phyloP scores from a whole-genome alignment of 331 rosid species.

The Phaseolus coccineus region DNA sequence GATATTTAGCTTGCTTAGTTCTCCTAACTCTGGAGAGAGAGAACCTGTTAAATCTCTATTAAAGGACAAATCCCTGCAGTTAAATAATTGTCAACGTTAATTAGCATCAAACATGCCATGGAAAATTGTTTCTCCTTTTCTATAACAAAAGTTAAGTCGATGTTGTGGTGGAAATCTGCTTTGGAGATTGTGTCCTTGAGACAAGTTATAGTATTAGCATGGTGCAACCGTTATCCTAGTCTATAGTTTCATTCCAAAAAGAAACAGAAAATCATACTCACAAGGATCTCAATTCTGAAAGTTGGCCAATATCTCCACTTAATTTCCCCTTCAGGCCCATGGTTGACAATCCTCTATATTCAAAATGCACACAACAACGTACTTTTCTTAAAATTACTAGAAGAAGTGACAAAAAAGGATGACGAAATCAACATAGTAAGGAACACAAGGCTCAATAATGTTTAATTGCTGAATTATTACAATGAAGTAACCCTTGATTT shows the following conservation, averaged over 20 bases:
- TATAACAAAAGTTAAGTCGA: background rate
- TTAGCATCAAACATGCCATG: constrained; percentile 26
- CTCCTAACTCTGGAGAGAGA: constrained; percentile 66
- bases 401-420: constrained; percentile 7
- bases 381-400: constrained; percentile 4
- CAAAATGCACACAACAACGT: background rate
- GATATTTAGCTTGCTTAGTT: constrained; percentile 60
- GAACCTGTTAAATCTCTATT: constrained; percentile 71
- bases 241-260: background rate
- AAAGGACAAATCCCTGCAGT: constrained; percentile 82
- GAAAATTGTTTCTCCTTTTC: constrained; percentile 31
- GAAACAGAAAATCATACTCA: constrained; percentile 52
- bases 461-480: constrained; percentile 52
- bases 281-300: constrained; percentile 76
- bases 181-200: background rate
- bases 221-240: background rate
- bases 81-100: constrained; percentile 32
- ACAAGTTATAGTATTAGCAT: background rate
- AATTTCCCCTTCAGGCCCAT: constrained; percentile 72
- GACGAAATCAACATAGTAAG: background rate
- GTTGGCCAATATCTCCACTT: constrained; percentile 77
- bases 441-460: background rate
- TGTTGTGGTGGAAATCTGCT: background rate
- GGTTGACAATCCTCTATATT: constrained; percentile 71
- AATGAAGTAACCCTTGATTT: constrained; percentile 76